phyloP scores from a whole-genome alignment of 495 filamentous ascomycete species.

The Choiromyces venosus region DNA sequence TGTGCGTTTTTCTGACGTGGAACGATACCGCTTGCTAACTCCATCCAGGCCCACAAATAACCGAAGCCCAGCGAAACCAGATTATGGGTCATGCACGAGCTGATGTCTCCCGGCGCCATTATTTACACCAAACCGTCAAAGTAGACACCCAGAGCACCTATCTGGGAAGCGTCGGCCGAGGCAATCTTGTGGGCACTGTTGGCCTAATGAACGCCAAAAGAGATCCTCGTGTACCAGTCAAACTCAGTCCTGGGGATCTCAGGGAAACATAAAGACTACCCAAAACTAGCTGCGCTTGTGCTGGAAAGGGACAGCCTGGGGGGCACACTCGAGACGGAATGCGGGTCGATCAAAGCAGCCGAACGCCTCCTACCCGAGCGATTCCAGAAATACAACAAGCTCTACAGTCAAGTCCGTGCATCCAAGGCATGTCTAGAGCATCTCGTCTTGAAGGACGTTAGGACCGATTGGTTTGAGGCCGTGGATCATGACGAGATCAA shows the following conservation, averaged over 20 bases:
- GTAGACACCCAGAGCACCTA: conserved; percentile 9
- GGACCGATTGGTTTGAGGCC: not conserved
- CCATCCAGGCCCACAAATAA: conserved; percentile 6
- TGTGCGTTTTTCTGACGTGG: not conserved
- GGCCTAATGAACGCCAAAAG: conserved; percentile 13
- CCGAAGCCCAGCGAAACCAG: conserved; percentile 8
- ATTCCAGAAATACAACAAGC: no score
- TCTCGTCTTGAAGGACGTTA: not conserved
- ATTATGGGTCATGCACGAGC: conserved; percentile 10
- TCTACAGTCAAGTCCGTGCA: no score
- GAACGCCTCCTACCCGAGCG: no score
- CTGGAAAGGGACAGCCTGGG: no score
- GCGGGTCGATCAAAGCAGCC: no score
- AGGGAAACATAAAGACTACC: no score
- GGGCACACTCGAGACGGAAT: no score
- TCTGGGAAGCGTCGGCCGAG: conserved; percentile 1
- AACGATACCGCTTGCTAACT: not conserved
- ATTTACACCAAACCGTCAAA: conserved; percentile 12
- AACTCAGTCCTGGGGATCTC: not conserved
- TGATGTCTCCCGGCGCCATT: conserved; percentile 12
- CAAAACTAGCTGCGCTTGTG: no score
- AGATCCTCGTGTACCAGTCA: conserved; percentile 11
- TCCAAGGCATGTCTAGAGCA: not conserved
- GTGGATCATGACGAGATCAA: conserved; percentile 6
- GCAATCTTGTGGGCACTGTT: conserved; percentile 5